Evolutionary conservation across 495 filamentous ascomycete species (phyloP).

Genomic region (Daldinia caldariorum): DNA sequence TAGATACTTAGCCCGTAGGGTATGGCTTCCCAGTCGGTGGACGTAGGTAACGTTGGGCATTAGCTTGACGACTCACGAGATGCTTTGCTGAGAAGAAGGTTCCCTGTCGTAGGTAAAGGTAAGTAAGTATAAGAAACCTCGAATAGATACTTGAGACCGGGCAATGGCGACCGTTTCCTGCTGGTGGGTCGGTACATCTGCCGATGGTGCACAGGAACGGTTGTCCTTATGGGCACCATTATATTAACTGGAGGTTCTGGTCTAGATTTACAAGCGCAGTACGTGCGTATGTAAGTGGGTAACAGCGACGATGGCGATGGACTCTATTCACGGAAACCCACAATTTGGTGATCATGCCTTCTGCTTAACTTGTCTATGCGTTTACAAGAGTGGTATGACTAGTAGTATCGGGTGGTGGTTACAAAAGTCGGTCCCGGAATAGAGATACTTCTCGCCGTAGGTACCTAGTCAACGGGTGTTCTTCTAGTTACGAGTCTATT

Average conservation of each 20-base stretch:
- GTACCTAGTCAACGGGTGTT: no score
- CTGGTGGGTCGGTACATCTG: slow-evolving; percentile 31
- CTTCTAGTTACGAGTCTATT: neutral
- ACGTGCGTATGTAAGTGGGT: slow-evolving; percentile 31
- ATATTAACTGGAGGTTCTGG: neutral
- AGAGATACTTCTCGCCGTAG: no score
- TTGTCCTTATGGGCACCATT: neutral
- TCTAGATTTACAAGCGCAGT: slow-evolving; percentile 13
- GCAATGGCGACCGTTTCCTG: neutral
- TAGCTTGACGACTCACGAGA: slow-evolving; percentile 3
- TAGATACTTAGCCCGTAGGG: no score
- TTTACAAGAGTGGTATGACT: no score
- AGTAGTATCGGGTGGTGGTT: no score
- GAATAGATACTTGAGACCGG: neutral
- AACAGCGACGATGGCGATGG: slow-evolving; percentile 5
- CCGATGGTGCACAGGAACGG: slow-evolving; percentile 29
- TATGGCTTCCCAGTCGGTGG: no score
- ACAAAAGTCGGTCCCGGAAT: no score
- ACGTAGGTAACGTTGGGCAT: slow-evolving; percentile 34
- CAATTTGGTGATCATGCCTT: no score
- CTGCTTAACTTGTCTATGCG: no score
- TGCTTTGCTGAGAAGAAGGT: neutral
- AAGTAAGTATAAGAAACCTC: no score
- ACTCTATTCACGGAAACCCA: neutral
- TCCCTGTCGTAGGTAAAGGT: no score